Base-by-base conservation (phyloP, 306 rosid species). In the Ormosia emarginata region DNA sequence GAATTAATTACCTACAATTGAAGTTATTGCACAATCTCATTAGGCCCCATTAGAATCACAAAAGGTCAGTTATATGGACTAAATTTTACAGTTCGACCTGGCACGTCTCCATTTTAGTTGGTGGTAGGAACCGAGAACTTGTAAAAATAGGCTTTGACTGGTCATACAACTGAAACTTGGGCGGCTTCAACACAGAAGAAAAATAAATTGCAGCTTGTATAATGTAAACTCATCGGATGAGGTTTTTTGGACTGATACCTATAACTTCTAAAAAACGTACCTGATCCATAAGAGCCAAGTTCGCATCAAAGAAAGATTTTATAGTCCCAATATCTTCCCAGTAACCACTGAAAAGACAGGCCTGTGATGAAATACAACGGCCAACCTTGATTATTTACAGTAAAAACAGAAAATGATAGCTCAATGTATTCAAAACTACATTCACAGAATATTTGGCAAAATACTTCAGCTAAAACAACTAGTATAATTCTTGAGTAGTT, bases 311-410 rank as follows among this genome's bases (percentile, higher is more conserved):
- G 85, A 88, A 88, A 67, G 91, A 85, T 85, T 88, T 88, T 65
- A 88, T 76, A 39, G 89, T 88, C 65, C 91, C 91, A 76, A 88
- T 88, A 80, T 88, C 91, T 82, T 88, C 89, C 91, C 91, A 88
- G 66, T 88, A 88, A 75, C 89, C 89, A 47, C 53, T 72, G 84
- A 88, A 88, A 82, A 79, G 87, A 72, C 87, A 82, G 49, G 91
- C 89, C 89, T 88, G 87, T 74, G 50, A 80, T 71, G 46, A 77
- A 77, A 78, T 44, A 50, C 41, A 78, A 49, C 61, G 83, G 34
- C 74, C 74, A 74, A 49, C 39, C 77, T 74, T 61, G 36, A 75
- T 81, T 30, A 67, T 56, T 70, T 71, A 24, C 15, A 33, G 43
- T 62, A 13, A 41, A 68, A 73, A 46, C 67, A 67, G 61, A 79